These are phyloP conservation scores for Vaccinium darrowii DNA, from an alignment of 148 eudicot genomes.

Conservation along the genomic window DNA sequence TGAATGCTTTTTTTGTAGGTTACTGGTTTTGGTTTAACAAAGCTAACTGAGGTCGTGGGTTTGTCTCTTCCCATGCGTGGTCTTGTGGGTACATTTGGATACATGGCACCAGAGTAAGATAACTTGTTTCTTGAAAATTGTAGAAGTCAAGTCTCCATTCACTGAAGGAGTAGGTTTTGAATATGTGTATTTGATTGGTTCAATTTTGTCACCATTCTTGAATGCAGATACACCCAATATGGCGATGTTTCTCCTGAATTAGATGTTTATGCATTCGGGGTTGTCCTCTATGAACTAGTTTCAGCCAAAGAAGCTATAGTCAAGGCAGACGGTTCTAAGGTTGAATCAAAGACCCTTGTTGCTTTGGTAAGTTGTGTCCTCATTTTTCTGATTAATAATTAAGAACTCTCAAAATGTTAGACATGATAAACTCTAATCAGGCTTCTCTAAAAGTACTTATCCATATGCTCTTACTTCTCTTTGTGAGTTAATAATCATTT, in stretches of 20 bases:
- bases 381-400: neutral
- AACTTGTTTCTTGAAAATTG: neutral
- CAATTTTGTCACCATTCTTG: constrained; percentile 12
- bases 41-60: constrained; percentile 74
- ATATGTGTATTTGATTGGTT: neutral
- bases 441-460: neutral
- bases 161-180: neutral
- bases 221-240: constrained; percentile 75
- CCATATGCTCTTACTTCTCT: neutral
- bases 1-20: constrained; percentile 47
- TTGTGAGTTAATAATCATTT: neutral
- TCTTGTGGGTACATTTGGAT: constrained; percentile 96
- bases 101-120: constrained; percentile 98
- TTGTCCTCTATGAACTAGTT: too few species aligned
- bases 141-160: neutral
- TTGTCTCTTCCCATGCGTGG: constrained; percentile 53
- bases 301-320: constrained; percentile 56
- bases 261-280: constrained; percentile 80
- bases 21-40: constrained; percentile 94
- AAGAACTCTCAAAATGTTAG: too few species aligned
- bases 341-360: constrained; percentile 65
- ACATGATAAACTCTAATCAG: neutral
- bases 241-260: constrained; percentile 87
- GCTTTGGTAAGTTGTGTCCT: constrained; percentile 45
- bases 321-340: constrained; percentile 34